These are phyloP conservation scores for Ganoderma lingzhi DNA, from an alignment of 1,284 basidiomycete species.

Conservation along the genomic window DNA sequence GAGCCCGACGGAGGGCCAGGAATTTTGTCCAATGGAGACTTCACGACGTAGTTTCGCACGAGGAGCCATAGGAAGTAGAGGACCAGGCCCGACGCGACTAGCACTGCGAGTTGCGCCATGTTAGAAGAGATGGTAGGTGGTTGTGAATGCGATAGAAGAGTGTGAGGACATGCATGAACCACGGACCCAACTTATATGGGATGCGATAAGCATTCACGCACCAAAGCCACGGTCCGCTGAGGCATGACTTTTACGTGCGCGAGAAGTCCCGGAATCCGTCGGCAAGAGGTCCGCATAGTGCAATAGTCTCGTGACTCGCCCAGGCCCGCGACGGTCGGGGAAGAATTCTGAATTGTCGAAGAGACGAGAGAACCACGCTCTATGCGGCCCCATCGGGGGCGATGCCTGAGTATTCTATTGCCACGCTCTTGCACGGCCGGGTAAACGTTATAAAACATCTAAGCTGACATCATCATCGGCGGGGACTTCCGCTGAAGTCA, in stretches of 20 bases:
- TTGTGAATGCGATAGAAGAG: neutral
- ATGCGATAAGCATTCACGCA: too few relatives aligned
- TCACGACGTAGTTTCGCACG: constrained; percentile 4
- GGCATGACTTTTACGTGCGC: neutral
- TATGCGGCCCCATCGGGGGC: too few relatives aligned
- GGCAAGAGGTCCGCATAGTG: neutral
- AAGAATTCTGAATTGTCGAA: too few relatives aligned
- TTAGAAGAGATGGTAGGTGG: neutral
- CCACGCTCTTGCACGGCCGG: too few relatives aligned
- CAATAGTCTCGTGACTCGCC: neutral
- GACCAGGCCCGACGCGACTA: neutral
- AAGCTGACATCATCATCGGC: too few relatives aligned
- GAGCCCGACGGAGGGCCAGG: constrained; percentile 33
- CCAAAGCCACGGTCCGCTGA: too few relatives aligned
- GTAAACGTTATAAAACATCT: too few relatives aligned
- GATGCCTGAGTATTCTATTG: too few relatives aligned
- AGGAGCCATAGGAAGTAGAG: constrained; percentile 6
- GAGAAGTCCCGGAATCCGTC: neutral
- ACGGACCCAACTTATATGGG: neutral
- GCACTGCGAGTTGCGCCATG: constrained; percentile 3
- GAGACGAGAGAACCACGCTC: too few relatives aligned
- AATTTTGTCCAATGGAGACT: constrained; percentile 32
- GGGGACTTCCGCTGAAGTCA: too few relatives aligned
- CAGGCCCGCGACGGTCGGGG: neutral
- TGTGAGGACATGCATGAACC: neutral